phyloP scores from a whole-genome alignment of 2,329 filamentous ascomycete genomes.

The Penicillium sp. region DNA sequence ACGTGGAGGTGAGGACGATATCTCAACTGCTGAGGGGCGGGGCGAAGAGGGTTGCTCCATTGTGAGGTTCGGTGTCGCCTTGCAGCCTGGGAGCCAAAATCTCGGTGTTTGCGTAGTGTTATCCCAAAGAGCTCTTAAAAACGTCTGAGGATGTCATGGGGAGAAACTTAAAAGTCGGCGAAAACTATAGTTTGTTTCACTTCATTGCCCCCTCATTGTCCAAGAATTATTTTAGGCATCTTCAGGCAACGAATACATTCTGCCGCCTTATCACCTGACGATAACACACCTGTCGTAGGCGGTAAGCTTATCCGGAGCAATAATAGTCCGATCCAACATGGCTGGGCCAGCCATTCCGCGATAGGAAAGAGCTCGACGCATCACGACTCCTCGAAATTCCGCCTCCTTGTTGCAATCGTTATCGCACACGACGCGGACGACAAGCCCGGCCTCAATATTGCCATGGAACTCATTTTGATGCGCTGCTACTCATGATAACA shows the following conservation, averaged over 20 bases:
- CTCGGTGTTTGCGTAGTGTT: not conserved
- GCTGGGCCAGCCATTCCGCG: conserved; percentile 23
- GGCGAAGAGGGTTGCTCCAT: conserved; percentile 5
- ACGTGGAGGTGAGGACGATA: not conserved
- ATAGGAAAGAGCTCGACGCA: conserved; percentile 24
- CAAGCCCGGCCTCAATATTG: conserved; percentile 21
- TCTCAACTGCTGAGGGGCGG: conserved; percentile 1
- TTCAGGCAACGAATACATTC: conserved; percentile 1
- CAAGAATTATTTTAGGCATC: not conserved
- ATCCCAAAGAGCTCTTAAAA: not conserved
- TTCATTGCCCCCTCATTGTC: conserved; percentile 6
- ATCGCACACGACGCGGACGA: conserved; percentile 25
- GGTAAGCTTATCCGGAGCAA: conserved; percentile 19
- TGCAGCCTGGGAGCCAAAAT: not conserved
- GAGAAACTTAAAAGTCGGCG: not conserved
- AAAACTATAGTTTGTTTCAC: not conserved
- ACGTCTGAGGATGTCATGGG: not conserved
- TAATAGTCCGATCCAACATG: conserved; percentile 17
- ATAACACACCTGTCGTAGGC: conserved; percentile 21
- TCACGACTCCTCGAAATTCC: conserved; percentile 10
- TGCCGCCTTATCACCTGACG: conserved; percentile 24
- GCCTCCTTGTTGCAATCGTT: conserved; percentile 8
- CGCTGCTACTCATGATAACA: conserved; percentile 20
- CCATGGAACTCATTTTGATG: conserved; percentile 22
- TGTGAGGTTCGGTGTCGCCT: not conserved